A percentile compares a stretch with the other conserved stretches of the same genome.
Conservation (phyloP, 208 protist species). For the Leishmania amazonensis region DNA sequence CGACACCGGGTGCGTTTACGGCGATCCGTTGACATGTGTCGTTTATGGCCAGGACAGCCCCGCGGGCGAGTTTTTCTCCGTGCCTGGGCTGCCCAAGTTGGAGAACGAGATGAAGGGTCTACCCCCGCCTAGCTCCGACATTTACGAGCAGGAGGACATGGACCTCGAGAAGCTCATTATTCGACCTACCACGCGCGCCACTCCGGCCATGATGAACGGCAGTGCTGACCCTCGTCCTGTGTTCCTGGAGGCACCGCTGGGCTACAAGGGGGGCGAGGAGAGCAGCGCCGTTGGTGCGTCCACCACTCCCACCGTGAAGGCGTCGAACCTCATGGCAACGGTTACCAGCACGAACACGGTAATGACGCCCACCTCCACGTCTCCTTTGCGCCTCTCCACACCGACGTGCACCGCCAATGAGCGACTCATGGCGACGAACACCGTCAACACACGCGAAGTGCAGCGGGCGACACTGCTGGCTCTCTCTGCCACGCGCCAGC, state of each 20-base stretch:
- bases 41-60: slow-evolving; percentile 53
- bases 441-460: slow-evolving; percentile 34
- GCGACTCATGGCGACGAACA: slow-evolving; percentile 22
- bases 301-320: slow-evolving; percentile 9
- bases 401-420: slow-evolving; percentile 34
- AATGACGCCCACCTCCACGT: slow-evolving; percentile 22
- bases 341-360: slow-evolving; percentile 31
- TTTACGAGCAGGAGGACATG: slow-evolving; percentile 74
- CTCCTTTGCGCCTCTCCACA: slow-evolving; percentile 26
- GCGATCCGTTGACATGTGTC: slow-evolving; percentile 76
- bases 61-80: slow-evolving; percentile 60
- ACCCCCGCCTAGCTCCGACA: slow-evolving; percentile 57
- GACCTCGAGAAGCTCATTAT: slow-evolving; percentile 60
- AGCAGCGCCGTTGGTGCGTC: neutral
- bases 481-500: slow-evolving; percentile 48
- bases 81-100: slow-evolving; percentile 68
- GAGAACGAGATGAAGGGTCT: slow-evolving; percentile 74
- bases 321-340: slow-evolving; percentile 18
- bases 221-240: slow-evolving; percentile 22
- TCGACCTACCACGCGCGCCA: slow-evolving; percentile 54
- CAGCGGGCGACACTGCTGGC: slow-evolving; percentile 56
- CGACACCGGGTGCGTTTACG: slow-evolving; percentile 92
- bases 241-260: slow-evolving; percentile 43
- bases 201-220: slow-evolving; percentile 32
- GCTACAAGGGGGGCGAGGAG: slow-evolving; percentile 14